Conservation (phyloP, 2,329 filamentous ascomycete genomes). For the Monilinia polystroma region DNA sequence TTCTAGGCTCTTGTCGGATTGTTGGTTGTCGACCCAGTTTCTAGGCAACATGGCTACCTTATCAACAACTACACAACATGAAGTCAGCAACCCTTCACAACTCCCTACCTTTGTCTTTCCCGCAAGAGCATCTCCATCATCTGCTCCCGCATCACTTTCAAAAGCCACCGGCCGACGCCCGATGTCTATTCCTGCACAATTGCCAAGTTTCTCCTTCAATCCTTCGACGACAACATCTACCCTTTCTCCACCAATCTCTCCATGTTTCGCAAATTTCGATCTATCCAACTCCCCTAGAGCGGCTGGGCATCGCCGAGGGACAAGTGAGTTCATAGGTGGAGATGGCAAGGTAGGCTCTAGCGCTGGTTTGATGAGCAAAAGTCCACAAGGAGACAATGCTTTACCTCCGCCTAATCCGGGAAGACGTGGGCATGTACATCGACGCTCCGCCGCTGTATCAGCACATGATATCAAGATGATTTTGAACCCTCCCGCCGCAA, state of each 20-base stretch:
- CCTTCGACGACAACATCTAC: slow-evolving; percentile 42
- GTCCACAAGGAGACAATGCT: slow-evolving; percentile 62
- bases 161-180: slow-evolving; percentile 52
- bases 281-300: slow-evolving; percentile 47
- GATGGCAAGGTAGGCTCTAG: slow-evolving; percentile 49
- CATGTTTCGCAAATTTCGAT: slow-evolving; percentile 33
- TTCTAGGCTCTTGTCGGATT: slow-evolving; percentile 13
- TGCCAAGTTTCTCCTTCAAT: slow-evolving; percentile 23
- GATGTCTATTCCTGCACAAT: slow-evolving; percentile 42
- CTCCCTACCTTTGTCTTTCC: slow-evolving; percentile 37
- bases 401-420: slow-evolving; percentile 52
- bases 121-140: slow-evolving; percentile 28
- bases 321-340: slow-evolving; percentile 84
- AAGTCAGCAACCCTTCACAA: slow-evolving; percentile 26
- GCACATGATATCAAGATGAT: slow-evolving; percentile 76
- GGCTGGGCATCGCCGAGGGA: slow-evolving; percentile 69
- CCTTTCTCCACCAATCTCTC: slow-evolving; percentile 55
- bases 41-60: slow-evolving; percentile 25
- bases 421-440: slow-evolving; percentile 72
- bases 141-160: slow-evolving; percentile 39
- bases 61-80: slow-evolving; percentile 15
- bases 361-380: slow-evolving; percentile 60
- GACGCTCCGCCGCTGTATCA: slow-evolving; percentile 73
- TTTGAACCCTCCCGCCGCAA: slow-evolving; percentile 48
- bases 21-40: slow-evolving; percentile 20